Evolutionary conservation across 2,329 filamentous ascomycete genomes (phyloP), one percentile per base, ranked within the genome.

Genomic region (Pseudogymnoascus sp.): DNA sequence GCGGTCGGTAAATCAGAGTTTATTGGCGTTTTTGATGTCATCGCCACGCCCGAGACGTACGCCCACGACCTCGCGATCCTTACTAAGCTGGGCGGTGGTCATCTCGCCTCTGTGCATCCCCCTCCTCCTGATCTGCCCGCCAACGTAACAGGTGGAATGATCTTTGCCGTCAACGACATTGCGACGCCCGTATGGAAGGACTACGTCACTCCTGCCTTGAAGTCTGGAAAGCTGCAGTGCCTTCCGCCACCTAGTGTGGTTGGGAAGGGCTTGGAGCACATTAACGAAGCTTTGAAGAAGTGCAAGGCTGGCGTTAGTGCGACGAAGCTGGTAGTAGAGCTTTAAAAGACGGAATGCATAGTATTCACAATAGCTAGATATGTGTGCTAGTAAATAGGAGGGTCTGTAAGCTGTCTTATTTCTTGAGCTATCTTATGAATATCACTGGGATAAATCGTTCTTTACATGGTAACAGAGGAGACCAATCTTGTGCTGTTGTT

Each of bases 41-140:
- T 64, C 62, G 2, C 62, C 65, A 9, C 70, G 23, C 23, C 44
- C 23, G 44, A 69, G 33, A 71, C 70, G 11, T 70, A 69, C 64
- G 64, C 60, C 1, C 63, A 62, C 44, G 66, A 68, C 37, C 63
- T 73, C 10, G 50, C 61, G 23, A 68, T 70, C n/a, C 66, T 70
- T 44, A 65, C 61, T 33, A 68, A 67, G 59, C 64, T 72, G 4
- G 71, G 71, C 17, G 74, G 75, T 26, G 73, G 72, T 7, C 73
- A 76, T 60, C 69, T 76, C 23, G 74, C 71, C 10, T 73, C 72
- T 61, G 63, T 68, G n/a, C 74, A 76, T 66, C 75, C 75, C 31
- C 75, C 73, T 7, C 68, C 74, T 7, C 50, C 64, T 1, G 65
- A 70, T 50, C 44, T 50, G 23, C 44, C 44, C 15, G 44, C 44